These are phyloP conservation scores for Colletotrichum tropicale DNA, from an alignment of 2,329 filamentous ascomycete genomes.

Conservation along the genomic window DNA sequence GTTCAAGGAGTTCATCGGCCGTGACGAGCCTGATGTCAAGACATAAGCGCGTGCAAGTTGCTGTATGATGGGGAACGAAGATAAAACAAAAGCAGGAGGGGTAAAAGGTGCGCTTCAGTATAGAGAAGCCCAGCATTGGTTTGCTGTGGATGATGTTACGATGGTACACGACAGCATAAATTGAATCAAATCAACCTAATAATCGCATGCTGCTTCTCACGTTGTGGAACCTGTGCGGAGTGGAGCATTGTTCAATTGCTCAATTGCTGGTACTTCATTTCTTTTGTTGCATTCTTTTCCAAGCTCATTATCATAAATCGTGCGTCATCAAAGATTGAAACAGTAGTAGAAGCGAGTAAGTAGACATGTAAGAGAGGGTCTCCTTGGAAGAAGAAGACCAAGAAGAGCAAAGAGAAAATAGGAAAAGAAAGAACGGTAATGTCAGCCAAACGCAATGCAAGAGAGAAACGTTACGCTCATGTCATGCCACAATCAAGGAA, in stretches of 20 bases:
- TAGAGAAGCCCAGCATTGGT: conserved; percentile 11
- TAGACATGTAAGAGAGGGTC: background rate
- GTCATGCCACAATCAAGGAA: background rate
- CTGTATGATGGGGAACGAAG: background rate
- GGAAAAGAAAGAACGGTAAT: background rate
- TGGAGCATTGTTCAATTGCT: background rate
- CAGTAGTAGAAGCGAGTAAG: background rate
- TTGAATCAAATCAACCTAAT: conserved; percentile 20
- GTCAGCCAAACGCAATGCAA: background rate
- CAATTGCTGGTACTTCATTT: background rate
- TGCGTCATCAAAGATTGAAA: background rate
- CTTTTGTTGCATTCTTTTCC: background rate
- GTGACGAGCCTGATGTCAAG: conserved; percentile 94
- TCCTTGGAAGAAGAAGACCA: background rate
- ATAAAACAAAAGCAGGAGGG: background rate
- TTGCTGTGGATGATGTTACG: conserved; percentile 16
- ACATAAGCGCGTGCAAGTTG: conserved; percentile 59
- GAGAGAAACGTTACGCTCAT: background rate
- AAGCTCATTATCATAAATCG: background rate
- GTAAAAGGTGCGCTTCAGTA: conserved; percentile 9
- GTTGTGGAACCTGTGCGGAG: background rate
- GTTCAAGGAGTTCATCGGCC: conserved; percentile 91
- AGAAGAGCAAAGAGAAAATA: background rate
- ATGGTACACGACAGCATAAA: conserved; percentile 20
- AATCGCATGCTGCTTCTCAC: background rate